Conservation (phyloP, 2,329 filamentous ascomycete genomes). For the Penicillium olsonii region DNA sequence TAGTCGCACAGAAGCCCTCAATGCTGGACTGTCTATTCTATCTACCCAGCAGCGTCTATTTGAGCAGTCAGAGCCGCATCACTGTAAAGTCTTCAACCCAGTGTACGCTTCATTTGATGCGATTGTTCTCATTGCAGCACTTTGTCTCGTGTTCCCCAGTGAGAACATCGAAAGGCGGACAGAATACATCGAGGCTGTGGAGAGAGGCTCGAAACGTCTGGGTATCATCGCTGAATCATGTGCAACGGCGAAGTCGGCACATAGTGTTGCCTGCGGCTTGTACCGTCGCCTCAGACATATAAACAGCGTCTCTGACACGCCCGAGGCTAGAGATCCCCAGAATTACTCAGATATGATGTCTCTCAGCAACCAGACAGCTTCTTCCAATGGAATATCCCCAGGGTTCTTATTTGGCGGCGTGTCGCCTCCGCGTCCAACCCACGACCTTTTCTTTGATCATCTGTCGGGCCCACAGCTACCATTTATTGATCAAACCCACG, state of each 20-base stretch:
- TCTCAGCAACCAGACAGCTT: not conserved
- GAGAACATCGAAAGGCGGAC: conserved; percentile 1
- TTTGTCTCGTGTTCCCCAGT: conserved; percentile 12
- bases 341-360: not conserved
- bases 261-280: conserved; percentile 15
- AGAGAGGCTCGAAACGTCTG: conserved; percentile 13
- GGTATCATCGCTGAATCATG: conserved; percentile 14
- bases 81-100: conserved; percentile 20
- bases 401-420: conserved; percentile 5
- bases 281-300: conserved; percentile 13
- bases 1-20: conserved; percentile 17
- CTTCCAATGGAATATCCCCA: not conserved
- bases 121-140: conserved; percentile 17
- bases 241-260: conserved; percentile 19
- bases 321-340: not conserved
- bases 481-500: not conserved
- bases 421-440: conserved; percentile 14
- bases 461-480: conserved; percentile 8
- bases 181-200: conserved; percentile 10
- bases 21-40: conserved; percentile 16
- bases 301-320: not conserved
- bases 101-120: conserved; percentile 25
- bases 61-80: conserved; percentile 10
- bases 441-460: conserved; percentile 18
- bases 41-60: conserved; percentile 19